phyloP scores from a whole-genome alignment of 1,284 basidiomycete species.

The Sanguinoderma infundibulare region DNA sequence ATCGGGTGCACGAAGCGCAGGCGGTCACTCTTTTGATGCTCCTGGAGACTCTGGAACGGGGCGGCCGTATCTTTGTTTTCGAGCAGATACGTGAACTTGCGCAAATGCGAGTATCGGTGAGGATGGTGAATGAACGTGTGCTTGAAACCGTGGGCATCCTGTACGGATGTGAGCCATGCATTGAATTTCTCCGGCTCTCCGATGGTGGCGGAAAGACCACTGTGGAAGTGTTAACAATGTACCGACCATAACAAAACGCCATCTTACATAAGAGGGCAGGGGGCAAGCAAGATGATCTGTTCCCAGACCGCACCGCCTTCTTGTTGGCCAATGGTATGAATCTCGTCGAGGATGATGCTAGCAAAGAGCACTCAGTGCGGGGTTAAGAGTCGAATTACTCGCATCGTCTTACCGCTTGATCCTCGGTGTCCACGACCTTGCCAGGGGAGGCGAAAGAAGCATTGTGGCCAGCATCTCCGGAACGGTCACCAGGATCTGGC shows the following conservation, averaged over 20 bases:
- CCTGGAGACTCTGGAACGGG: conserved; percentile 44
- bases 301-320: conserved; percentile 75
- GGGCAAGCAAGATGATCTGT: conserved; percentile 65
- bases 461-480: conserved; percentile 72
- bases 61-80: conserved; percentile 25
- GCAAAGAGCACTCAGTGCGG: neutral
- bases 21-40: conserved; percentile 42
- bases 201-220: conserved; percentile 73
- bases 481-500: conserved; percentile 74
- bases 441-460: conserved; percentile 67
- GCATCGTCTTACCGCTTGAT: conserved; percentile 54
- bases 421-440: conserved; percentile 61
- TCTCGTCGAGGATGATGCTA: conserved; percentile 76
- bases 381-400: neutral
- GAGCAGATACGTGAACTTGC: conserved; percentile 63
- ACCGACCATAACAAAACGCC: neutral
- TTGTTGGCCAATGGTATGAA: conserved; percentile 72
- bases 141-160: conserved; percentile 57
- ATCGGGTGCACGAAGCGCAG: conserved; percentile 65
- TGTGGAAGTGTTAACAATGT: conserved; percentile 27
- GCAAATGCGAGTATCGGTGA: conserved; percentile 72
- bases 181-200: conserved; percentile 69
- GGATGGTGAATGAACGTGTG: conserved; percentile 65
- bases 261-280: conserved; percentile 69
- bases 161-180: conserved; percentile 64